Base-by-base conservation (phyloP, 371 early-diverging fungal genomes). In the Rhizomucor miehei region DNA sequence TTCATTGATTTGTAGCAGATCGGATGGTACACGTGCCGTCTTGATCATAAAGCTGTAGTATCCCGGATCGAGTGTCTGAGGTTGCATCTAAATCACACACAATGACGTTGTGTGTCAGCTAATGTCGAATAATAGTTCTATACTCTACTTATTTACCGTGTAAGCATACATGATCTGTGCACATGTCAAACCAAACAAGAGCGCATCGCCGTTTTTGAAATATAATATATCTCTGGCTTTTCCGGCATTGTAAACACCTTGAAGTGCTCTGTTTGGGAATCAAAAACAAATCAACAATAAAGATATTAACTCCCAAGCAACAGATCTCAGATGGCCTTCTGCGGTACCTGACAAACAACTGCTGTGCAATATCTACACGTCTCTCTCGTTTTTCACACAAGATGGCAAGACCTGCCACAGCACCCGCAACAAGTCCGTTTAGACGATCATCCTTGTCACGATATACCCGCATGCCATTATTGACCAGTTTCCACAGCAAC, bases 401-500 rank as follows among this genome's bases (percentile, higher is more conserved):
- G 41, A 85, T 63, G 34, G 79, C 71, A 6, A 82, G 48, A 6
- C 83, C 83, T 37, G 83, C 85, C 29, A 83, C 65, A 4, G 80
- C 77, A 63, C 85, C 85, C 38, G 79, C 75, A 4, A 83, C 62
- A 16, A 81, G 69, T 1, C 82, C 82, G 57, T 85, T 84, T 56
- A 82, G 61, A 39, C 80, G 64, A 66, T 85, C 86, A 17, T 85
- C 84, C 52, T 73, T 79, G 20, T 74, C 73, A 12, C 85, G 69
- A 49, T 76, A 70, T 24, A 75, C 46, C n/a, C 77, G 67, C 58
- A 89, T 71, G 10, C 75, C 66, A 65, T 89, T 89, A 60, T 84
- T 86, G 56, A 89, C 70, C 8, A 84, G 70, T 57, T 89, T 89
- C 88, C 88, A 91, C 12, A 87, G 55, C 36, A 89, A 77, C 21